phyloP scores from a whole-genome alignment of 352 stramenopile species.

The Globisporangium emineosum region DNA sequence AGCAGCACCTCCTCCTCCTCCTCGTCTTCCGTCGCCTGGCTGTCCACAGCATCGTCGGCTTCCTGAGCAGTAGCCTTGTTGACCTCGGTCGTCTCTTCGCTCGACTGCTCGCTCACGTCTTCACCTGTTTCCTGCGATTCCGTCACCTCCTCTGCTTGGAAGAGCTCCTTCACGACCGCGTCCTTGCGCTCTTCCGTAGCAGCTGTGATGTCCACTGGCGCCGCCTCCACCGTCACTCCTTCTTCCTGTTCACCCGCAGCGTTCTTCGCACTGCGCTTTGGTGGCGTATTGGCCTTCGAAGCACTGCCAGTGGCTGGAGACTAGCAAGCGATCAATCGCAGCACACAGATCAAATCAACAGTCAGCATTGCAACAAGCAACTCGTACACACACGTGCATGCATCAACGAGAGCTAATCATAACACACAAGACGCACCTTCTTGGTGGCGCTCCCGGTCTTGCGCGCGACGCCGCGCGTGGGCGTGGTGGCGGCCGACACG shows the following conservation, averaged over 20 bases:
- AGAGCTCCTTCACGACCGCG: slow-evolving; percentile 10
- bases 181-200: slow-evolving; percentile 6
- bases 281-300: slow-evolving; percentile 13
- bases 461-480: slow-evolving; percentile 8
- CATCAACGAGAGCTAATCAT: not conserved
- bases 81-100: not conserved
- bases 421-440: slow-evolving; percentile 11
- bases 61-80: slow-evolving; percentile 5
- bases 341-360: not conserved
- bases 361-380: not conserved
- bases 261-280: slow-evolving; percentile 13
- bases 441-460: slow-evolving; percentile 17
- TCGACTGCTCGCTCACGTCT: not conserved
- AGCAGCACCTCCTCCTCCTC: slow-evolving; percentile 49
- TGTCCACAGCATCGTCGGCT: slow-evolving; percentile 7
- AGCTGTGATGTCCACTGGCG: too few relatives aligned
- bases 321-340: not conserved
- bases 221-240: too few relatives aligned
- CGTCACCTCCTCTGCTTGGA: slow-evolving; percentile 1
- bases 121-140: slow-evolving; percentile 1
- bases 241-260: not conserved
- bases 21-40: slow-evolving; percentile 19
- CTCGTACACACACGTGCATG: not conserved
- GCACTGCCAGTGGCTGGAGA: slow-evolving; percentile 12
- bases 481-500: slow-evolving; percentile 7